Evolutionary conservation across 306 rosid genomes (phyloP), one percentile per base, ranked within the genome.

Genomic region (Vigna trinervia): DNA sequence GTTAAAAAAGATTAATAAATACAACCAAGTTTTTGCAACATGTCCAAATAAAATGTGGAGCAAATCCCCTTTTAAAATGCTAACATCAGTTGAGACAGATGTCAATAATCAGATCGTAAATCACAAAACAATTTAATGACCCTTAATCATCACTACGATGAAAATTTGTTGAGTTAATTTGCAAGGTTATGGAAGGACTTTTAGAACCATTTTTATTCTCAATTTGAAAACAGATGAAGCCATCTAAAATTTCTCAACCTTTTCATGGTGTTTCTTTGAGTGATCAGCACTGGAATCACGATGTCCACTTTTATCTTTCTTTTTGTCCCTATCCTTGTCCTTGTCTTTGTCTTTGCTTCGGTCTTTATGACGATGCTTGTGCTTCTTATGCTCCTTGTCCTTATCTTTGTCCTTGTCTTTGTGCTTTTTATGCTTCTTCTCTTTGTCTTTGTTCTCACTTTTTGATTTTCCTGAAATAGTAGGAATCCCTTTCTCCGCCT

Each of bases 301-400:
- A 87, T 86, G 96, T 22, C 85, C 90, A 12, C 91, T 86, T 92
- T 88, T 92, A 46, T 92, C 97, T 86, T 91, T 95, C 91, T 90
- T 91, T 82, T 88, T 95, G 7, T 94, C 98, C 93, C 76, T 81
- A 15, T 81, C 71, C 19, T 74, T 70, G 22, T 70, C 82, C 53
- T 90, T 92, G 84, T 95, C 98, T 79, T 89, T 91, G 80, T 92
- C 97, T 83, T 90, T 91, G 87, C 93, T 91, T 69, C 94, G 80
- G 77, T 96, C 97, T 79, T 88, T 96, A 78, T 83, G 97, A 26
- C 86, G 94, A 81, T 86, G 99, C 77, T 86, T 96, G 84, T 76
- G 90, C 94, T 87, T 96, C 91, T 92, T 96, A 79, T 91, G 99
- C 88, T 96, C 98, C 84, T 82, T 95, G 75, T 94, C 97, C 84